Evolutionary conservation across 495 filamentous ascomycete genomes (phyloP), one percentile per base, ranked within the genome.

Genomic region (Apodospora peruviana): DNA sequence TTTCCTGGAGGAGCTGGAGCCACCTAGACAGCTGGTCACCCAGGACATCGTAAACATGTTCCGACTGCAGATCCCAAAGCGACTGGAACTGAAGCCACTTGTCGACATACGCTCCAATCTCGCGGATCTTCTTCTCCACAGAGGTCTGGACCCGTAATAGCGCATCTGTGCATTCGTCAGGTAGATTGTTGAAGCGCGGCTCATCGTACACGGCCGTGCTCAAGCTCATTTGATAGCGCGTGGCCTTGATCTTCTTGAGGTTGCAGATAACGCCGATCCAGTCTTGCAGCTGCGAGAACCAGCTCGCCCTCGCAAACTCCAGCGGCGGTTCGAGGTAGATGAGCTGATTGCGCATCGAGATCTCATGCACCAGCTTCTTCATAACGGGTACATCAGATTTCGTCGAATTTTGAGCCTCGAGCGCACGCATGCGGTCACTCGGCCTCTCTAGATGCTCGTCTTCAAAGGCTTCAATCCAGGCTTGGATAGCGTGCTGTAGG

Each of bases 51-150:
- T 95, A 95, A 0, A 99, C 89, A 51, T 96, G 87, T 55, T 96
- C 94, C 4, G 90, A 86, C 60, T 94, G 90, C 47, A 99, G 72
- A 70, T 99, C 93, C 93, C 93, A 99, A 18, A 99, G 78, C 3
- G 91, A 96, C 69, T 99, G 93, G 69, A 97, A 99, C 60, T 95
- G 93, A 29, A 97, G 73, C 93, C 93, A 99, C 68, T 96, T 90
- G 59, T 95, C 87, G 10, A 97, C 87, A 62, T 97, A 99, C 16
- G 69, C 70, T 16, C 85, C 78, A 25, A 96, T 86, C 17, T 83
- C 81, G 16, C 75, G 71, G 12, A 96, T 64, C 66, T 88, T 91
- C 29, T 77, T 74, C 60, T 97, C 91, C 16, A 99, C 75, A 1
- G 81, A 82, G 20, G 69, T 74, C 60, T 96, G 96, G 1, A 94